Evolutionary conservation across 768 basidiomycete genomes (phyloP).

Genomic region (Dacryopinax primogenitus): DNA sequence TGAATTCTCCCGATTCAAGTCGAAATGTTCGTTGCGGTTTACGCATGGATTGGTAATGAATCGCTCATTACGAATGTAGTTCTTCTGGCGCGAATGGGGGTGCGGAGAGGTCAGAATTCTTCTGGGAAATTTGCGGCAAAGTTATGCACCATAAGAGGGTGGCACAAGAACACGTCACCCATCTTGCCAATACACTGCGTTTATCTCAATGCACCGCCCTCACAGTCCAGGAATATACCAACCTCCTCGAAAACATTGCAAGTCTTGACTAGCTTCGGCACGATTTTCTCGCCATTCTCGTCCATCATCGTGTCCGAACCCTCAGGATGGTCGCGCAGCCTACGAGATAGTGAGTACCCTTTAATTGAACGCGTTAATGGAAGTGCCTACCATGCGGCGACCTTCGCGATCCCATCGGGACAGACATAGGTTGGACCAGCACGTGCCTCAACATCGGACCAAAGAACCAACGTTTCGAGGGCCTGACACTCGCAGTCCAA

Average conservation of each 20-base stretch:
- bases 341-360: neutral
- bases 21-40: neutral
- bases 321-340: neutral
- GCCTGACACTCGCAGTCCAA: neutral
- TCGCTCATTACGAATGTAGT: slow-evolving; percentile 3
- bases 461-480: neutral
- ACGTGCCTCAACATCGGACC: neutral
- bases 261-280: neutral
- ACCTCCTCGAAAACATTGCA: slow-evolving; percentile 7
- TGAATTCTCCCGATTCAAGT: slow-evolving; percentile 1
- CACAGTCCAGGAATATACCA: neutral
- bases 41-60: slow-evolving; percentile 3
- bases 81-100: neutral
- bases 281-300: neutral
- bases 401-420: neutral
- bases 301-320: slow-evolving; percentile 3
- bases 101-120: neutral
- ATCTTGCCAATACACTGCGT: slow-evolving; percentile 1
- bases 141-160: neutral
- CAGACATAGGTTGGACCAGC: neutral
- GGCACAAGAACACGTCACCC: neutral
- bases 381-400: neutral
- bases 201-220: neutral
- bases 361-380: neutral
- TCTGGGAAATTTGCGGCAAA: neutral